Evolutionary conservation across 164 flowering plant genomes (phyloP).

Genomic region (Saururus chinensis): DNA sequence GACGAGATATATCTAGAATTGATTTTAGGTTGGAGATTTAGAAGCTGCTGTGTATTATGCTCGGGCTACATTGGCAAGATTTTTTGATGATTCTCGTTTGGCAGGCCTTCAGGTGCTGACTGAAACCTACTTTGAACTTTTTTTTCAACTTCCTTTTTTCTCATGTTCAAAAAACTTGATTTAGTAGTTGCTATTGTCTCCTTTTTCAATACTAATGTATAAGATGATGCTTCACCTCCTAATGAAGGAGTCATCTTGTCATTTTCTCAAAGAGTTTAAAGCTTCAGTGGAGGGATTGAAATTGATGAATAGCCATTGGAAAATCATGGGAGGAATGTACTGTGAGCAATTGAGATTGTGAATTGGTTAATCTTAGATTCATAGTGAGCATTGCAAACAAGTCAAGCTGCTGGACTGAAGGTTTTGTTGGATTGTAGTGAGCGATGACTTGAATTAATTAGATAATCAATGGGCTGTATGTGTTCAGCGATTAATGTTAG

Average conservation of each 20-base stretch:
- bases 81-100: slow-evolving; percentile 30
- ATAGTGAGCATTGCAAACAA: no score
- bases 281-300: neutral
- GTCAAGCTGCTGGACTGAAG: no score
- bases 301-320: neutral
- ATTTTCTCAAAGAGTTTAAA: neutral
- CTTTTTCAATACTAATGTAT: neutral
- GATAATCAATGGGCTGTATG: no score
- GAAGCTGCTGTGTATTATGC: slow-evolving; percentile 79
- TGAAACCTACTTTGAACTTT: neutral
- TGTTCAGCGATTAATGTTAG: no score
- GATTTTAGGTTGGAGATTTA: slow-evolving; percentile 45
- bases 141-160: neutral
- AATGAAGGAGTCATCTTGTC: neutral
- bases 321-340: no score
- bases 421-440: no score
- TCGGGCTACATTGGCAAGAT: slow-evolving; percentile 52
- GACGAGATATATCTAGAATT: neutral
- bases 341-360: no score
- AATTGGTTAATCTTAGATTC: no score
- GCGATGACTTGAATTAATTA: no score
- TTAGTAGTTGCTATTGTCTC: neutral
- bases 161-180: neutral
- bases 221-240: neutral
- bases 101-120: slow-evolving; percentile 54